phyloP scores from a whole-genome alignment of 495 filamentous ascomycete genomes.

The Ascodesmis nigricans region DNA sequence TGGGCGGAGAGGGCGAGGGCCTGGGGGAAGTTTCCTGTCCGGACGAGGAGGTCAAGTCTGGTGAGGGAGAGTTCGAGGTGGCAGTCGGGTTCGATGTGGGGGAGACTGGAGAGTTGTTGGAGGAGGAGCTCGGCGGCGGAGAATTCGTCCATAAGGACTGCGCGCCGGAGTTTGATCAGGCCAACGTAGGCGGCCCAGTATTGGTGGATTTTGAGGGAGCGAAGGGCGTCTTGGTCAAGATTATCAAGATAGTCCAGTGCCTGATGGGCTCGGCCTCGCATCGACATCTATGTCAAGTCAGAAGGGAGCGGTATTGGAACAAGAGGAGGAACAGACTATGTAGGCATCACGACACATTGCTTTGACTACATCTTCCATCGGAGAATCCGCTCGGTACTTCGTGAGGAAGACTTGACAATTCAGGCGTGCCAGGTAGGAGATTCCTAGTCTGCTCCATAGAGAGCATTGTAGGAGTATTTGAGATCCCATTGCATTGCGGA shows the following conservation, averaged over 20 bases:
- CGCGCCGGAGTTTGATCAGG: conserved; percentile 44
- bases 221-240: conserved; percentile 42
- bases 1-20: conserved; percentile 50
- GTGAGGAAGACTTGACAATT: conserved; percentile 56
- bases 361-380: conserved; percentile 59
- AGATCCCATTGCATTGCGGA: conserved; percentile 47
- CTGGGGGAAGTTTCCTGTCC: conserved; percentile 32
- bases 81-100: conserved; percentile 40
- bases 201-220: conserved; percentile 56
- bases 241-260: conserved; percentile 43
- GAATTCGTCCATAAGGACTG: conserved; percentile 42
- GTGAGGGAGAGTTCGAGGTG: conserved; percentile 44
- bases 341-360: conserved; percentile 36
- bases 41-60: conserved; percentile 48
- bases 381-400: conserved; percentile 40
- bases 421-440: conserved; percentile 39
- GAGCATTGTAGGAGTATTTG: conserved; percentile 50
- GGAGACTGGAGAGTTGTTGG: conserved; percentile 34
- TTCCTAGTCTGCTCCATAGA: conserved; percentile 55
- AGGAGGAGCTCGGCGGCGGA: conserved; percentile 46
- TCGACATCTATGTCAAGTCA: conserved; percentile 27
- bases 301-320: conserved; percentile 7
- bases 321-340: conserved; percentile 25
- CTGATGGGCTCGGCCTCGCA: conserved; percentile 48
- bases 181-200: conserved; percentile 55